Percentiles rank a stretch among this genome's conserved stretches.
These are phyloP conservation scores for Ascochyta fabae DNA, from an alignment of 2,329 filamentous ascomycete genomes.

Conservation along the genomic window DNA sequence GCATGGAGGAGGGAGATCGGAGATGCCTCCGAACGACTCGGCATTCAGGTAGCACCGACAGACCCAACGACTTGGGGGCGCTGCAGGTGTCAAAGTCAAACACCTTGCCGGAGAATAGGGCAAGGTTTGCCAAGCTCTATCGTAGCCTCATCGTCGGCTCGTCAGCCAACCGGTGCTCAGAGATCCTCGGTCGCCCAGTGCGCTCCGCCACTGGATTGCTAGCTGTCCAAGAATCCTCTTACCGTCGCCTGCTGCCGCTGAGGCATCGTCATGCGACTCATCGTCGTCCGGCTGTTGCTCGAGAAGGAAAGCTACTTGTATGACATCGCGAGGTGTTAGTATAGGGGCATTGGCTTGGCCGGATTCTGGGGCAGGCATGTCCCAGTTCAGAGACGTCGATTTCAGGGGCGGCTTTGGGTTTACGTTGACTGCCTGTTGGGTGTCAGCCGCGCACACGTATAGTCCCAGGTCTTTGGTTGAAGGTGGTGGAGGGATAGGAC, in stretches of 20 bases:
- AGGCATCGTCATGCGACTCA: constrained; percentile 52
- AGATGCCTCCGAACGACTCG: constrained; percentile 1
- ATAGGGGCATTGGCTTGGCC: constrained; percentile 51
- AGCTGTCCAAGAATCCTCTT: constrained; percentile 77
- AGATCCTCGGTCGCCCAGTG: constrained; percentile 88
- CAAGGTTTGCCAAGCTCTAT: constrained; percentile 4
- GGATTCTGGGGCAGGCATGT: constrained; percentile 48
- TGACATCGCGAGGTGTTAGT: constrained; percentile 66
- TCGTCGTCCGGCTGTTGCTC: constrained; percentile 60
- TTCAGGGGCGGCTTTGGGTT: constrained; percentile 61
- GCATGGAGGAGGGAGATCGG: neutral
- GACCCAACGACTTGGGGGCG: constrained; percentile 2
- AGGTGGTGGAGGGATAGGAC: constrained; percentile 13
- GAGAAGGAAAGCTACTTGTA: constrained; percentile 69
- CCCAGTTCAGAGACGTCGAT: constrained; percentile 63
- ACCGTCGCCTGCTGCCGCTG: constrained; percentile 40
- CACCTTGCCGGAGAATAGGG: constrained; percentile 4
- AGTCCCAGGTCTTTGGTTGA: neutral
- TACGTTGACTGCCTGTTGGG: constrained; percentile 49
- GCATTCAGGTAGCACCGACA: constrained; percentile 6
- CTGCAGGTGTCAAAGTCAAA: constrained; percentile 10
- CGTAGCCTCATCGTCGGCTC: constrained; percentile 40
- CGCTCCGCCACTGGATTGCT: constrained; percentile 84
- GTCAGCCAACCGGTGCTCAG: constrained; percentile 83
- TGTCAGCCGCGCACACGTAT: constrained; percentile 11